A percentile compares a stretch with the other conserved stretches of the same genome.
These are phyloP conservation scores for Leccinum disarticulatum DNA, from an alignment of 768 basidiomycete genomes.

Conservation along the genomic window DNA sequence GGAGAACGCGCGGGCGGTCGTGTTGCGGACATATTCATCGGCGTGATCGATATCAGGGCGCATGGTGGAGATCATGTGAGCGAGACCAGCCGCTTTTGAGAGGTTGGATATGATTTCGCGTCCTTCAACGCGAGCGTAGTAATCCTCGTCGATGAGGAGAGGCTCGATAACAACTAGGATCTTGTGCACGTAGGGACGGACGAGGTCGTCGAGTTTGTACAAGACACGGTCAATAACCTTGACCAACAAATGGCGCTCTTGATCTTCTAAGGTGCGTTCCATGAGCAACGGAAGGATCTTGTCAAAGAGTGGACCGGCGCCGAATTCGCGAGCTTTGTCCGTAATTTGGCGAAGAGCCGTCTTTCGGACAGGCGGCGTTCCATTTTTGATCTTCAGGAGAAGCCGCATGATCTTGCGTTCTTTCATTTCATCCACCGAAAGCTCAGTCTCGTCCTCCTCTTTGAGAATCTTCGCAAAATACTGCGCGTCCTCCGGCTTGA, in stretches of 20 bases:
- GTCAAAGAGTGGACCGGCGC: conserved; percentile 96
- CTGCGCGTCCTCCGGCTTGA: conserved; percentile 97
- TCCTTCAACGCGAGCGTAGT: conserved; percentile 95
- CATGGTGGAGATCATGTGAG: conserved; percentile 99
- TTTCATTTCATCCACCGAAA: conserved; percentile 97
- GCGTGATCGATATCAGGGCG: conserved; percentile 99
- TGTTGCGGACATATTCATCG: conserved; percentile 98
- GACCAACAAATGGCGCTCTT: conserved; percentile 96
- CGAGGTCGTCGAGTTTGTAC: conserved; percentile 98
- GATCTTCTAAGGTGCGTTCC: conserved; percentile 97
- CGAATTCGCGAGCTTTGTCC: conserved; percentile 98
- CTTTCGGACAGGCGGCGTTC: conserved; percentile 97
- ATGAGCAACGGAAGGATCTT: conserved; percentile 97
- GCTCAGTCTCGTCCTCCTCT: conserved; percentile 91
- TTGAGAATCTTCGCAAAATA: conserved; percentile 96
- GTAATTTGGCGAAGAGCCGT: conserved; percentile 97
- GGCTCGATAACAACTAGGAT: conserved; percentile 99
- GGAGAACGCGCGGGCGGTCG: conserved; percentile 97
- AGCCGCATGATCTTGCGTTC: conserved; percentile 99
- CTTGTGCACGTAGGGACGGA: conserved; percentile 98
- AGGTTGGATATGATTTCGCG: conserved; percentile 99
- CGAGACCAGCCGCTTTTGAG: conserved; percentile 97
- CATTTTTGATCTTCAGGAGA: conserved; percentile 98
- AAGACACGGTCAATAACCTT: conserved; percentile 99
- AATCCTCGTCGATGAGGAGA: conserved; percentile 96